These are phyloP conservation scores for Isabelozyma heimii DNA, from an alignment of 805 yeast genomes.

Conservation along the genomic window DNA sequence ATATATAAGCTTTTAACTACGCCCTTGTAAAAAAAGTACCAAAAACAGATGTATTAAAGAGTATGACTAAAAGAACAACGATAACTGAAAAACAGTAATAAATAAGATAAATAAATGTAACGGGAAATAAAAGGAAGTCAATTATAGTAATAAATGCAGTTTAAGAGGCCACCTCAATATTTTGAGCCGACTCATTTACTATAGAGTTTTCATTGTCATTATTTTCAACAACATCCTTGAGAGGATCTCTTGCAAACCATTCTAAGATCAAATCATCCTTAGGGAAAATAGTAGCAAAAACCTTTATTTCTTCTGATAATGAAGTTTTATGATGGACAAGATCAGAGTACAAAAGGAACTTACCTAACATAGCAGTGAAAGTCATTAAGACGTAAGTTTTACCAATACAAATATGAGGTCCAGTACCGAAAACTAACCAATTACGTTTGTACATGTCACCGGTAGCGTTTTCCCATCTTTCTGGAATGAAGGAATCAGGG, in stretches of 20 bases:
- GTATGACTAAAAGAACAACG: neutral
- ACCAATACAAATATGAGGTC: constrained; percentile 95
- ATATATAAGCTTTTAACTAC: neutral
- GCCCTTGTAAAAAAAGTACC: neutral
- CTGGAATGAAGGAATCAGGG: constrained; percentile 94
- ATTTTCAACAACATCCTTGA: neutral
- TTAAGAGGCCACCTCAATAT: neutral
- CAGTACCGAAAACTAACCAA: constrained; percentile 97
- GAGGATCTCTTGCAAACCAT: constrained; percentile 66
- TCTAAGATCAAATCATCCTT: constrained; percentile 85
- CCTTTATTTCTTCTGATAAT: constrained; percentile 86
- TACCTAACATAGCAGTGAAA: constrained; percentile 87
- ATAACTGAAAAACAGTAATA: neutral
- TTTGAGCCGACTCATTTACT: neutral
- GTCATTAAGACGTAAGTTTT: constrained; percentile 90
- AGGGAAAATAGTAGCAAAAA: constrained; percentile 98
- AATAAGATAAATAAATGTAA: neutral
- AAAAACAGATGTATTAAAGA: neutral
- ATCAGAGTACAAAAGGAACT: constrained; percentile 78
- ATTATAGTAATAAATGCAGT: neutral
- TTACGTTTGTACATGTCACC: constrained; percentile 78
- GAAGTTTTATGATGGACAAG: constrained; percentile 81
- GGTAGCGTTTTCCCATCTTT: constrained; percentile 87
- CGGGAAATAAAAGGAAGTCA: neutral
- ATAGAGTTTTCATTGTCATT: neutral